A percentile compares a stretch with the other conserved stretches of the same genome.
phyloP scores from a whole-genome alignment of 306 rosid genomes.

The Purshia tridentata region DNA sequence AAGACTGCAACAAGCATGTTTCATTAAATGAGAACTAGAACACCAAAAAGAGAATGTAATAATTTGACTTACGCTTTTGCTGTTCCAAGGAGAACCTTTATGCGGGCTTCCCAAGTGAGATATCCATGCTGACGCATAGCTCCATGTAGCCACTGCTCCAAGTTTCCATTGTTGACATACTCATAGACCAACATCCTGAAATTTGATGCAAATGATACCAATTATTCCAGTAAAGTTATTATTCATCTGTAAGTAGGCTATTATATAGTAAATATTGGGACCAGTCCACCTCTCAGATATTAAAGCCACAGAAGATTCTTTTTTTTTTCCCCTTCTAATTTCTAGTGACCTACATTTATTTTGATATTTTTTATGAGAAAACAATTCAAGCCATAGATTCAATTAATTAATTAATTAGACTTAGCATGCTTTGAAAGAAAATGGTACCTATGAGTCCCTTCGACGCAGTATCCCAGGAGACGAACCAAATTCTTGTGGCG shows the following conservation, averaged over 20 bases:
- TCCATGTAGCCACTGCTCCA: slow-evolving; percentile 98
- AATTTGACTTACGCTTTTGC: slow-evolving; percentile 83
- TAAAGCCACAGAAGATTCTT: slow-evolving; percentile 5
- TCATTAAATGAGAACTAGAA: slow-evolving; percentile 30
- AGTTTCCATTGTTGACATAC: slow-evolving; percentile 90
- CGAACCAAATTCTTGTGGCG: slow-evolving; percentile 97
- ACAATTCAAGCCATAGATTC: slow-evolving; percentile 8
- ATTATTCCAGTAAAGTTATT: neutral
- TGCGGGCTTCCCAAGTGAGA: slow-evolving; percentile 98
- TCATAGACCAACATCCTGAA: slow-evolving; percentile 85
- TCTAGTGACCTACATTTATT: neutral
- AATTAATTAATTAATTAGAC: neutral
- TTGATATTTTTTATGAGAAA: neutral
- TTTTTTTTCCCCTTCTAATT: neutral
- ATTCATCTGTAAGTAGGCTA: neutral
- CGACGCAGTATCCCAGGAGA: slow-evolving; percentile 85
- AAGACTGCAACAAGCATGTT: slow-evolving; percentile 53
- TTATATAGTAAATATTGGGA: slow-evolving; percentile 4
- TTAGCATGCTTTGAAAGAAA: slow-evolving; percentile 16
- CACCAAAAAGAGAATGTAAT: slow-evolving; percentile 3
- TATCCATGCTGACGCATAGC: slow-evolving; percentile 93
- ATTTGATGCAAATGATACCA: slow-evolving; percentile 16
- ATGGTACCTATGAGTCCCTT: slow-evolving; percentile 82
- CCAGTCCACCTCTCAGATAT: slow-evolving; percentile 3
- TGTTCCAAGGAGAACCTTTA: slow-evolving; percentile 85